These are phyloP conservation scores for Rhodotorula babjevae DNA, from an alignment of 768 basidiomycete species.

Conservation along the genomic window DNA sequence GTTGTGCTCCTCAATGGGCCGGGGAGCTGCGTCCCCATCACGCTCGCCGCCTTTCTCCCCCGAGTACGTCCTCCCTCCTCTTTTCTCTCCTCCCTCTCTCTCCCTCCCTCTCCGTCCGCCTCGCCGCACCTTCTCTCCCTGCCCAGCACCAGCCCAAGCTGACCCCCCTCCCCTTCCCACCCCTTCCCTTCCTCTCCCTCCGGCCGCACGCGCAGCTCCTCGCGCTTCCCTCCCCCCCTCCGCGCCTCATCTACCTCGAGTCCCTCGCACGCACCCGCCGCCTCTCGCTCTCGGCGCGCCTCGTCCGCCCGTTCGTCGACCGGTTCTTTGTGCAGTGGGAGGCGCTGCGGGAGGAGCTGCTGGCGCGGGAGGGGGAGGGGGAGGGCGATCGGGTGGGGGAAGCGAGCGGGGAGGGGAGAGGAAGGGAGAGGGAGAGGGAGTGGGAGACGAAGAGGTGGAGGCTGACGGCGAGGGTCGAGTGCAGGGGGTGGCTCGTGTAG, in stretches of 20 bases:
- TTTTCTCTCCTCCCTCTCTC: neutral
- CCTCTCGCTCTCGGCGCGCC: slow-evolving; percentile 76
- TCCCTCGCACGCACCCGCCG: slow-evolving; percentile 81
- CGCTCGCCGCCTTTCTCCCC: slow-evolving; percentile 55
- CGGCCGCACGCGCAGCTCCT: slow-evolving; percentile 60
- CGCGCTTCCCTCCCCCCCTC: slow-evolving; percentile 60
- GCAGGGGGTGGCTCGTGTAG: slow-evolving; percentile 34
- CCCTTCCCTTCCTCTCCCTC: no score
- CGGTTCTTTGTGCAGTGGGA: slow-evolving; percentile 94
- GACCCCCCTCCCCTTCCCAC: no score
- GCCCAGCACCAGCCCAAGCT: slow-evolving; percentile 42
- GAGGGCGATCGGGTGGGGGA: neutral
- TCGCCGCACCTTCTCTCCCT: slow-evolving; percentile 58
- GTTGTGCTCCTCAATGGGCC: slow-evolving; percentile 87
- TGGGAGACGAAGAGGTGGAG: neutral
- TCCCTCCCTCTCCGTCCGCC: no score
- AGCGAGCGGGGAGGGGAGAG: no score
- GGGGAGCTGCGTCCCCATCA: slow-evolving; percentile 82
- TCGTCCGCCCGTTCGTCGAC: slow-evolving; percentile 76
- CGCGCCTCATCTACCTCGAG: slow-evolving; percentile 74
- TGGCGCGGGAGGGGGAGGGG: neutral
- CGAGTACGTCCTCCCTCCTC: slow-evolving; percentile 15
- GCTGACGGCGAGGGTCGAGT: slow-evolving; percentile 28
- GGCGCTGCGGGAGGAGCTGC: slow-evolving; percentile 51
- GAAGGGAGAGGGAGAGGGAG: neutral